A percentile compares a stretch with the other conserved stretches of the same genome.
Evolutionary conservation across 176 grass and related monocot species (phyloP).

Genomic region (Coix lacrymajobi): DNA sequence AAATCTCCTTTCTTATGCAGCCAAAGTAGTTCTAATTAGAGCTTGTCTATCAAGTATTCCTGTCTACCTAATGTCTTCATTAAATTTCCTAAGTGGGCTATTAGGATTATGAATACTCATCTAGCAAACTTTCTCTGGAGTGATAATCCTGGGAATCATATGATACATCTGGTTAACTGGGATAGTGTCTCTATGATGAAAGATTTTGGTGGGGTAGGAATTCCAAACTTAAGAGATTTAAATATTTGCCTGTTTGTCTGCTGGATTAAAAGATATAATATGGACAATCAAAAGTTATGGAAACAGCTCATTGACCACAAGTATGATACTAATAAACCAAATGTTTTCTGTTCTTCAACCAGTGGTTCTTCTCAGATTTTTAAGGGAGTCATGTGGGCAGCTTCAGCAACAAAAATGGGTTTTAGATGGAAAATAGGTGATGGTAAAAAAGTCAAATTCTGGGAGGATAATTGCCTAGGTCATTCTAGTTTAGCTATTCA

Average conservation of each 20-base stretch:
- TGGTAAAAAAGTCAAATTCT: neutral
- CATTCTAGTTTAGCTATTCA: neutral
- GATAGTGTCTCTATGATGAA: neutral
- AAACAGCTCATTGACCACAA: neutral
- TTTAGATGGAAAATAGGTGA: neutral
- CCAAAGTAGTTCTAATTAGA: too few relatives aligned
- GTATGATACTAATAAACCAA: neutral
- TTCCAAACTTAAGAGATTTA: neutral
- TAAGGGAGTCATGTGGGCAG: neutral
- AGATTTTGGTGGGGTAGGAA: neutral
- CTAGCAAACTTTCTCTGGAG: neutral
- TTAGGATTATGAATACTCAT: too few relatives aligned
- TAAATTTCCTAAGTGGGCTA: too few relatives aligned
- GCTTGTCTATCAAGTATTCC: too few relatives aligned
- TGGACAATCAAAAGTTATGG: neutral
- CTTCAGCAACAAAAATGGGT: neutral
- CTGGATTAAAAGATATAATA: neutral
- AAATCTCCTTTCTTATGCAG: too few relatives aligned
- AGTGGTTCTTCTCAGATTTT: neutral
- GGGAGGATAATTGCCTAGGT: neutral
- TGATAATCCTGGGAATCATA: neutral
- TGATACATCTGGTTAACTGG: neutral
- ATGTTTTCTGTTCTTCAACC: neutral
- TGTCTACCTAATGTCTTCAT: too few relatives aligned
- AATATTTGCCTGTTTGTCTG: neutral